A percentile compares a stretch with the other conserved stretches of the same genome.
Conservation (phyloP, 805 yeast genomes). For the Metahyphopichia silvanorum region DNA sequence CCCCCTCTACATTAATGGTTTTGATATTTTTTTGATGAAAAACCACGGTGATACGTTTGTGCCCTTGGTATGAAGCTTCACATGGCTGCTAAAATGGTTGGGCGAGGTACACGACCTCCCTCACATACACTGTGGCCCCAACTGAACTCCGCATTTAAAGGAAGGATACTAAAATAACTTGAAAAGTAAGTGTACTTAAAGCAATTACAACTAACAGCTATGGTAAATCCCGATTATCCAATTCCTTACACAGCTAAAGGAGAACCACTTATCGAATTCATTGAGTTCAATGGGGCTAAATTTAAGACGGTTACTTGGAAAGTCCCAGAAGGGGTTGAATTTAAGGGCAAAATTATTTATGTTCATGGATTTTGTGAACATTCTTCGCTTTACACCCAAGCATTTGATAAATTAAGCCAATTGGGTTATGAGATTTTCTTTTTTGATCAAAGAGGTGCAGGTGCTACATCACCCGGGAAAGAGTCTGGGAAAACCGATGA, state of each 20-base stretch:
- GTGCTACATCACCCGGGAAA: slow-evolving; percentile 56
- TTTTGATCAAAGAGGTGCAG: slow-evolving; percentile 78
- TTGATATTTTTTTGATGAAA: background rate
- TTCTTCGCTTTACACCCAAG: slow-evolving; percentile 44
- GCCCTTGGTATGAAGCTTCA: too few relatives aligned
- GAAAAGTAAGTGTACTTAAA: too few relatives aligned
- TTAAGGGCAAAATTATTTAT: slow-evolving; percentile 54
- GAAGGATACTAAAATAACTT: too few relatives aligned
- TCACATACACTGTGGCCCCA: too few relatives aligned
- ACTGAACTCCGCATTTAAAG: too few relatives aligned
- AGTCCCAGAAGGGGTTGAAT: slow-evolving; percentile 27
- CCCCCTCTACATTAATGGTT: background rate
- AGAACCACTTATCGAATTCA: slow-evolving; percentile 23
- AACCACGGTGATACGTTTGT: background rate
- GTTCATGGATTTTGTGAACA: slow-evolving; percentile 76
- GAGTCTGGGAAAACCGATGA: slow-evolving; percentile 58
- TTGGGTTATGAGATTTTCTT: slow-evolving; percentile 63
- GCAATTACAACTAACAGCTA: too few relatives aligned
- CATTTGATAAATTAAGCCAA: slow-evolving; percentile 50
- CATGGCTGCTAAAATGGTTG: too few relatives aligned
- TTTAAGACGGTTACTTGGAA: slow-evolving; percentile 41
- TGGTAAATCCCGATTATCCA: too few relatives aligned
- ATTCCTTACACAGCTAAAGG: slow-evolving; percentile 35
- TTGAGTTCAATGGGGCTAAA: slow-evolving; percentile 35
- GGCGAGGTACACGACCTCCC: too few relatives aligned